Base-by-base conservation (phyloP, 2,329 filamentous ascomycete genomes). In the Daldinia sp. region DNA sequence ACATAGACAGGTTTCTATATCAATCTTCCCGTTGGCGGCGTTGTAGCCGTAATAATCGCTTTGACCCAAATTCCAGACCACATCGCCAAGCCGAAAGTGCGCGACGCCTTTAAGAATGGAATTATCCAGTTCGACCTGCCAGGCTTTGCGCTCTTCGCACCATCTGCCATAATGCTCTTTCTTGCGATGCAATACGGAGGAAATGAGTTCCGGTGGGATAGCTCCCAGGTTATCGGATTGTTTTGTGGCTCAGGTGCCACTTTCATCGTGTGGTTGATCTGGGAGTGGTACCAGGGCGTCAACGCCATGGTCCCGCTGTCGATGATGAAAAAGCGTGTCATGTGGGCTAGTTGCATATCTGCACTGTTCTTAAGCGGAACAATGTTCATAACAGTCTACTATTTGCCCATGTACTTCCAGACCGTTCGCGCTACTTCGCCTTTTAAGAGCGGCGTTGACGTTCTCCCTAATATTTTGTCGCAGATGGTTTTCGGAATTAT, bases 281-380 rank as follows among this genome's bases (percentile, higher is more conserved):
- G 80, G 77, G 76, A 83, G 39, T 69, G 69, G 58, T 68, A 69
- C 9, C 68, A 70, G 63, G 80, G 79, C 3, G 78, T 79, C 23
- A 73, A 76, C 3, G 81, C 82, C 37, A 83, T 84, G 77, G 73
- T 85, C 2, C 77, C 80, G 0, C 71, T 76, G 0, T 77, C 77
- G 0, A 71, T 85, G n/a, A 56, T 83, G 3, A 39, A 4, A 19
- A 15, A 39, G 17, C 35, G 35, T 21, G 15, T 39, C 3, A 39
- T 39, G 35, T 39, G 17, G 35, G 35, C 35, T 9, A 39, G 35
- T 17, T 9, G 71, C 69, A 27, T 73, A 76, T 35, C 76, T 1
- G 50, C 30, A 1, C 49, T 62, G 1, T 59, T 65, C n/a, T 17
- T 62, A 6, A 32, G 50, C n/a, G 53, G 58, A 2, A 45, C 54